phyloP scores from a whole-genome alignment of 306 rosid species.

The Lathyrus oleraceus region DNA sequence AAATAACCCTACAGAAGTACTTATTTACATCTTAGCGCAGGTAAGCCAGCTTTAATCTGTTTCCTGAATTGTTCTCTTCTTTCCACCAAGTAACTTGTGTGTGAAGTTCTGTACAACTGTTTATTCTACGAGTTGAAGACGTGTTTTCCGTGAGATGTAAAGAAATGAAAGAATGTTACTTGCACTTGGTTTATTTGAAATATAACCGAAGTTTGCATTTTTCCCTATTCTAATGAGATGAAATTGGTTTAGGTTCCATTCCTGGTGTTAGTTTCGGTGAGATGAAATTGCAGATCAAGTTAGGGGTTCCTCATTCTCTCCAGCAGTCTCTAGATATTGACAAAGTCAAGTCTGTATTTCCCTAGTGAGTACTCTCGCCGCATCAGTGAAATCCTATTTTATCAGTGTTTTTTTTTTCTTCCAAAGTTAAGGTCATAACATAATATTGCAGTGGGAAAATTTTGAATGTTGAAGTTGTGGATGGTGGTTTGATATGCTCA shows the following conservation, averaged over 20 bases:
- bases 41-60: slow-evolving; percentile 3
- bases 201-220: too few relatives aligned
- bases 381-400: neutral
- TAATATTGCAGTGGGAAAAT: slow-evolving; percentile 72
- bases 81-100: neutral
- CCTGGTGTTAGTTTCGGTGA: slow-evolving; percentile 85
- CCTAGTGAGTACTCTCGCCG: slow-evolving; percentile 66
- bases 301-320: slow-evolving; percentile 86
- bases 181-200: too few relatives aligned
- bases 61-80: neutral
- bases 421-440: neutral
- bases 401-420: neutral
- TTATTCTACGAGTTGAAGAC: neutral
- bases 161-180: neutral
- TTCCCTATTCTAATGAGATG: slow-evolving; percentile 16
- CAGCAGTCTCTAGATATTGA: slow-evolving; percentile 74
- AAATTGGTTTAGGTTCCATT: slow-evolving; percentile 65
- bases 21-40: neutral
- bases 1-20: slow-evolving; percentile 6
- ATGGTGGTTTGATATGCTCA: slow-evolving; percentile 95
- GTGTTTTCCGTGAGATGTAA: neutral
- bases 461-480: slow-evolving; percentile 79
- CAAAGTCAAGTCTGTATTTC: slow-evolving; percentile 86
- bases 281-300: slow-evolving; percentile 90
- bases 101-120: neutral